A percentile compares a stretch with the other conserved stretches of the same genome.
Evolutionary conservation across 2,329 filamentous ascomycete species (phyloP).

Genomic region (Hypoxylon sp.): DNA sequence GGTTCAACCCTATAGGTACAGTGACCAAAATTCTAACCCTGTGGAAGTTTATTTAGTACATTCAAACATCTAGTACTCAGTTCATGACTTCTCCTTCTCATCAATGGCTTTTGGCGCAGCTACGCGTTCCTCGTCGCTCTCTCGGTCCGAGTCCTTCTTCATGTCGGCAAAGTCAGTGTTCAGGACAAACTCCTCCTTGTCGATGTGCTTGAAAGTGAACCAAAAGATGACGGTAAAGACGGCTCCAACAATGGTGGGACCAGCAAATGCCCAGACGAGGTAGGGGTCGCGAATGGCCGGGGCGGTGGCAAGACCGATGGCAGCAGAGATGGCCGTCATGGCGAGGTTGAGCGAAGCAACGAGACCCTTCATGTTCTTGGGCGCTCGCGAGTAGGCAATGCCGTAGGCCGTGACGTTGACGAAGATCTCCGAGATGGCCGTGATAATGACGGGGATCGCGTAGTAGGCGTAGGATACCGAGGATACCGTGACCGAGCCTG

Average conservation of each 20-base stretch:
- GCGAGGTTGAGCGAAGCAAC: conserved; percentile 75
- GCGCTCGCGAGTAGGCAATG: conserved; percentile 80
- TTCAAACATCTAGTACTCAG: background rate
- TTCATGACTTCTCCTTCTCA: conserved; percentile 17
- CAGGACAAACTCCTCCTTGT: conserved; percentile 45
- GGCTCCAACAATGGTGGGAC: conserved; percentile 43
- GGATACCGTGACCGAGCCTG: conserved; percentile 38
- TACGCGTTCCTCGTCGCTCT: conserved; percentile 39
- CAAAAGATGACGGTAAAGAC: conserved; percentile 42
- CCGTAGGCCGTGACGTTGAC: conserved; percentile 70
- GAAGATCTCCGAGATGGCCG: conserved; percentile 62
- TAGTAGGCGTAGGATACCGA: conserved; percentile 43
- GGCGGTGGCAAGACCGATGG: conserved; percentile 66
- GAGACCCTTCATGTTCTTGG: conserved; percentile 82
- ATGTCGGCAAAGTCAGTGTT: conserved; percentile 44
- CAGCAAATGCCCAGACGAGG: conserved; percentile 53
- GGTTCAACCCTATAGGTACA: too few species aligned
- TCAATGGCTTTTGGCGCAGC: conserved; percentile 23
- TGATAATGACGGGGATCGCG: conserved; percentile 58
- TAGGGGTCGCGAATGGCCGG: conserved; percentile 57
- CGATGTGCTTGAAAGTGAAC: conserved; percentile 43
- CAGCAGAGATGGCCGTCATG: conserved; percentile 74
- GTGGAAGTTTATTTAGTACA: too few species aligned
- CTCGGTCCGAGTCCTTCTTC: conserved; percentile 42
- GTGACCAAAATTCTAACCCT: too few species aligned